Evolutionary conservation across 495 filamentous ascomycete species (phyloP).

Genomic region (Xylaria castorea): DNA sequence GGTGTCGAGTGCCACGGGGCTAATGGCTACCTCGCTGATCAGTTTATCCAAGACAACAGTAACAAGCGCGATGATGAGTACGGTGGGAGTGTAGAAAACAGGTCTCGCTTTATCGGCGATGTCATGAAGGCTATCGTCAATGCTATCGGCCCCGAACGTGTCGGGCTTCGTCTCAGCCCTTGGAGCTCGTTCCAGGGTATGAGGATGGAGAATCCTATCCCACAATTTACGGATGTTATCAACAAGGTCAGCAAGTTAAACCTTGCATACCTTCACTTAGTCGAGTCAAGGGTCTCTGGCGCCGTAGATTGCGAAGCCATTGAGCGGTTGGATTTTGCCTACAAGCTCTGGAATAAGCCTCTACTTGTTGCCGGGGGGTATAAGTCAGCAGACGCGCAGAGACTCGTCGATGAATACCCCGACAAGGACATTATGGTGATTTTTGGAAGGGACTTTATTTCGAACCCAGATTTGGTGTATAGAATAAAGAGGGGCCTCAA

Average conservation of each 20-base stretch:
- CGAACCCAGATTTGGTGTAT: conserved; percentile 72
- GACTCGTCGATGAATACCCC: conserved; percentile 58
- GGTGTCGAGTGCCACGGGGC: conserved; percentile 77
- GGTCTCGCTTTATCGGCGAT: conserved; percentile 66
- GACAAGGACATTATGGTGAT: conserved; percentile 57
- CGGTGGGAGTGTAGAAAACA: conserved; percentile 72
- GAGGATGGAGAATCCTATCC: conserved; percentile 56
- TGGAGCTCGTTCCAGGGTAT: conserved; percentile 68
- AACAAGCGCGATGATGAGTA: conserved; percentile 70
- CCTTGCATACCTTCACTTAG: conserved; percentile 68
- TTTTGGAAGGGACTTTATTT: conserved; percentile 67
- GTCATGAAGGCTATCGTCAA: conserved; percentile 60
- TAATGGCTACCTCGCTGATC: conserved; percentile 77
- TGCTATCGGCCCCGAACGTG: conserved; percentile 66
- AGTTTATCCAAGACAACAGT: conserved; percentile 67
- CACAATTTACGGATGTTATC: conserved; percentile 64
- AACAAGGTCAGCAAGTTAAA: conserved; percentile 54
- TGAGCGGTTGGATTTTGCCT: conserved; percentile 33
- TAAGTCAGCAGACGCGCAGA: conserved; percentile 39
- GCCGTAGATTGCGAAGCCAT: not conserved
- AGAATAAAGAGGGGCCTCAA: conserved; percentile 60
- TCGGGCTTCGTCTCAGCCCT: conserved; percentile 67
- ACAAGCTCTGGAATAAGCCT: conserved; percentile 37
- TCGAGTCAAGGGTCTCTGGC: conserved; percentile 53
- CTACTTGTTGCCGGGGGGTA: conserved; percentile 40